Conservation (phyloP, 1,139 yeast genomes). For the Saccharomyces uvarum region DNA sequence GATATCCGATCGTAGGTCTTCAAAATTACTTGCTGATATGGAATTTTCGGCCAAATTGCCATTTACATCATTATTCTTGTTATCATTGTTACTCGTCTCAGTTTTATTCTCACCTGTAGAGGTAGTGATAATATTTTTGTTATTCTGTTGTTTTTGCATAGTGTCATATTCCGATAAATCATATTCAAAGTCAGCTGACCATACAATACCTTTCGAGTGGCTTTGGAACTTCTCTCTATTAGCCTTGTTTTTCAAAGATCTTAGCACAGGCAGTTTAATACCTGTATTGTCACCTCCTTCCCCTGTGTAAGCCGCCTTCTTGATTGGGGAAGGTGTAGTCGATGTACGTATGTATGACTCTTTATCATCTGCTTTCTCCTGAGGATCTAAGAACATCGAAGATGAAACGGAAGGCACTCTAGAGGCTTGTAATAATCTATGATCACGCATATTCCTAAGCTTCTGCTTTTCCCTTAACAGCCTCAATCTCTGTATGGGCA, state of each 20-base stretch:
- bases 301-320: not conserved
- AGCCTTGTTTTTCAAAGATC: not conserved
- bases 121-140: not conserved
- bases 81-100: not conserved
- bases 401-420: not conserved
- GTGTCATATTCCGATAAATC: constrained; percentile 21
- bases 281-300: not conserved
- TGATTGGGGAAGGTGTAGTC: constrained; percentile 22
- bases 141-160: not conserved
- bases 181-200: constrained; percentile 29
- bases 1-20: not conserved
- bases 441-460: constrained; percentile 10
- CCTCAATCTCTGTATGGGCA: constrained; percentile 28
- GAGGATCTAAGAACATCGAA: not conserved
- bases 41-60: not conserved
- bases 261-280: not conserved
- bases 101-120: not conserved
- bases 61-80: not conserved
- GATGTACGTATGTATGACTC: constrained; percentile 9
- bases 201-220: constrained; percentile 16
- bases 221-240: constrained; percentile 4
- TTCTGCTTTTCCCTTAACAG: constrained; percentile 25
- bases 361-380: not conserved
- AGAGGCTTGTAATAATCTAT: constrained; percentile 1
- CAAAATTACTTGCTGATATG: not conserved